Base-by-base conservation (phyloP, 257 asterid genomes). In the Schizonepeta tenuifolia region DNA sequence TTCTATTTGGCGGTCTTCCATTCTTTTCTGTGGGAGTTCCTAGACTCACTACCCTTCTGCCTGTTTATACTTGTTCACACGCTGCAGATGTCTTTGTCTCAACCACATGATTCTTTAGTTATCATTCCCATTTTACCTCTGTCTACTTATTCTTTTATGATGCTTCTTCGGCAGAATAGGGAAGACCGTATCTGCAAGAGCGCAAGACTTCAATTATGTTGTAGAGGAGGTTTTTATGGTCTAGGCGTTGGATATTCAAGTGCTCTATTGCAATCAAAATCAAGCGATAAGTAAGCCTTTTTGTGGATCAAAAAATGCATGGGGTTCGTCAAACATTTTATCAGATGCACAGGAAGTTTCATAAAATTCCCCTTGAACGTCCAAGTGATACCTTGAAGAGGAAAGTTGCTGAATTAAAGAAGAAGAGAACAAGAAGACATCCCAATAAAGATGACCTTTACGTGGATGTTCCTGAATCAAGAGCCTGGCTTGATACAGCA, bases 401-500 rank as follows among this genome's bases (percentile, higher is more conserved):
- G 76, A 87, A 78, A 65, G 55, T 89, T 67, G 69, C 73, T 26
- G 91, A 83, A 64, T 18, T 88, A 38, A 83, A 87, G 78, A 84
- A 78, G 80, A 83, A 70, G 75, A 88, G 81, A 72, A 85, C 82
- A 79, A 67, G 58, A 49, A 83, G 85, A 31, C 77, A 73, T 67
- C 79, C 86, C 36, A 78, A 77, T 76, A 91, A 79, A 82, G 76
- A 77, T 36, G 80, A 86, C 72, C 71, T 88, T 5, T 83, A 84
- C 40, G 95, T 91, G 22, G 87, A 91, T 65, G 96, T 89, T 67
- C 93, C 95, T 40, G 97, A 89, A 78, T 86, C 96, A 44, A 75
- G 41, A 76, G 62, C 89, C 13, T 94, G 58, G 43, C 93, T 91
- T 60, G 99, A 94, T 72, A 85, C 95, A 6, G 88, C 96, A 58